A percentile compares a stretch with the other conserved stretches of the same genome.
These are phyloP conservation scores for Volvox africanus DNA, from an alignment of 139 green algal species.

Conservation along the genomic window DNA sequence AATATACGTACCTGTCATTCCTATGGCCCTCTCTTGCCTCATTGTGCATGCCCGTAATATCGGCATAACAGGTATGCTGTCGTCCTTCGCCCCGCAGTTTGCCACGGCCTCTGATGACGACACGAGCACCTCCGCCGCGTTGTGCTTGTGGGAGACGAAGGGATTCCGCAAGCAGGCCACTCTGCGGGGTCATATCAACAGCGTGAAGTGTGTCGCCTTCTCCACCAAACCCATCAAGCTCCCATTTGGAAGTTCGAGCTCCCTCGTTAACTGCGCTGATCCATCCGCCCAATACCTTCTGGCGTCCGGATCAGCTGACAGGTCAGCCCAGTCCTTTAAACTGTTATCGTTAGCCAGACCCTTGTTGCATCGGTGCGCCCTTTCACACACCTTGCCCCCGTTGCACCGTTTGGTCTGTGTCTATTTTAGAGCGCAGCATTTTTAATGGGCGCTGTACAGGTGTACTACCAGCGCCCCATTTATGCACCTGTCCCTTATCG, in stretches of 20 bases:
- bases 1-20: too few relatives aligned
- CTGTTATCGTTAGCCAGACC: too few relatives aligned
- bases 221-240: neutral
- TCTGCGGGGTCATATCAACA: conserved; percentile 31
- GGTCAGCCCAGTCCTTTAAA: neutral
- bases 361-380: too few relatives aligned
- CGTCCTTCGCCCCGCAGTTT: conserved; percentile 6
- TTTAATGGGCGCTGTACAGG: too few relatives aligned
- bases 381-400: too few relatives aligned
- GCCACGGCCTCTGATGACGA: conserved; percentile 33
- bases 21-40: too few relatives aligned
- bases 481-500: too few relatives aligned
- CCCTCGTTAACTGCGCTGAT: neutral
- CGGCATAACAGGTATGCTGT: too few relatives aligned
- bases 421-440: too few relatives aligned
- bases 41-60: too few relatives aligned
- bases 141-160: conserved; percentile 33
- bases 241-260: neutral
- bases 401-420: too few relatives aligned
- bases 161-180: neutral
- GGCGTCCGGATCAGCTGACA: neutral
- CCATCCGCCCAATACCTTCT: neutral
- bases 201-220: conserved; percentile 35
- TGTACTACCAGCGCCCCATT: too few relatives aligned
- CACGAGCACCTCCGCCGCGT: neutral